Base-by-base conservation (phyloP, 768 basidiomycete genomes). In the Amanita phalloides region DNA sequence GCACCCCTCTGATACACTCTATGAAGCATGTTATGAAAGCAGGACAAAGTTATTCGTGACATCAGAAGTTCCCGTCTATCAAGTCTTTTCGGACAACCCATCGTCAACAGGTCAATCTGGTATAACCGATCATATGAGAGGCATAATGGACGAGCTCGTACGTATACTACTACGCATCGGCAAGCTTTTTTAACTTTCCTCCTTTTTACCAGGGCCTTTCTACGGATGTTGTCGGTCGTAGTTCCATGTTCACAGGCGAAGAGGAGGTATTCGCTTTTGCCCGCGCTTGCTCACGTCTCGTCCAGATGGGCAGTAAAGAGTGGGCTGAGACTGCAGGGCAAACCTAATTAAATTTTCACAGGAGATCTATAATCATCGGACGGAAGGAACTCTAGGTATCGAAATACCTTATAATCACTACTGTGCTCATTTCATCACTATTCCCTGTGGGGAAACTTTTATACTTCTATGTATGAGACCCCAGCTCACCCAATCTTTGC, bases 201-300 rank as follows among this genome's bases (percentile, higher is more conserved):
- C 51, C 32, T 26, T 44, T 26, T 38, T 30, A 11, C 10, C 57
- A 94, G 90, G 92, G 92, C 17, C 71, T 97, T 0, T 76, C 86
- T 1, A 76, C 75, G 21, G 82, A 91, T 26, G 68, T 77, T 17
- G 86, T 95, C 14, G 89, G 91, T 32, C 72, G 75, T 1, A 90
- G 86, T 55, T 86, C 91, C 39, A 87, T 99, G 71, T 98, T 98
- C 63, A 86, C 85, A 0, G 94, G 95, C 3, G 94, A 98, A 61
- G 96, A 98, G 65, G 96, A 98, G 66, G 64, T 97, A 0, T 99
- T 99, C 63, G 96, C 96, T 0, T 99, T 97, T 65, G 93, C 92
- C 9, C 79, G 96, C 33, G 94, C 94, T 17, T 91, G 89, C 61
- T 90, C 87, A 21, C 75, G 90, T 41, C 70, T 91, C 14, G 86